Evolutionary conservation across 345 rosid species (phyloP), one percentile per base, ranked within the genome.

Genomic region (Euphorbia tirucalli): DNA sequence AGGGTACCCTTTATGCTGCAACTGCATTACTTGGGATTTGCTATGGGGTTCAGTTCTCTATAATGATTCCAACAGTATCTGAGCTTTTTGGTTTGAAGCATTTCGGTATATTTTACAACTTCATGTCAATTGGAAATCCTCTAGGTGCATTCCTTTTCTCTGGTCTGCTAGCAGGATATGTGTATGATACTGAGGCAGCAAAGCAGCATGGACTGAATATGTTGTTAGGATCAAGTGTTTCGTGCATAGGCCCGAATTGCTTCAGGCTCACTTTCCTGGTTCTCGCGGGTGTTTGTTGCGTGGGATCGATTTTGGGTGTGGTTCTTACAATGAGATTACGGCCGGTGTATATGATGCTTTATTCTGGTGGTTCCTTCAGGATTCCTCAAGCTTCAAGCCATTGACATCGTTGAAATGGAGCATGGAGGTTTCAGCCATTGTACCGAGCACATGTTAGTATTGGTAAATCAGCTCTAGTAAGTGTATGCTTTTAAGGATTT

Each of bases 31-130:
- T 89, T 5, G 93, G 93, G 11, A 68, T 87, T 70, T 89, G 90
- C 81, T 87, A 78, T 11, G 90, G 93, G 11, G 87, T 85, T 68
- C 90, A 86, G 60, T 84, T 86, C 79, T 82, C 89, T 14, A 63
- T 87, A 62, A 86, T 87, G 93, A 76, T 87, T 58, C 90, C 90
- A 4, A 89, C 89, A 1, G 90, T 85, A 58, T 87, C 93, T 0
- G 89, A 85, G 86, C 89, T 87, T 57, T 89, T 89, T 1, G 90
- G 89, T 27, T 78, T 85, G 77, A 84, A 85, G 74, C 89, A 84
- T 72, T 87, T 89, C 25, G 89, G 93, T 15, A 25, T 87, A 62
- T 62, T 89, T 63, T 83, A 68, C 79, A 87, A 80, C 77, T 83
- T 89, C 85, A 81, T 89, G 75, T 78, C 82, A 14, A 61, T 89